Percentiles rank a stretch among this genome's conserved stretches.
Evolutionary conservation across 805 yeast genomes (phyloP).

Genomic region (Candida boleticola): DNA sequence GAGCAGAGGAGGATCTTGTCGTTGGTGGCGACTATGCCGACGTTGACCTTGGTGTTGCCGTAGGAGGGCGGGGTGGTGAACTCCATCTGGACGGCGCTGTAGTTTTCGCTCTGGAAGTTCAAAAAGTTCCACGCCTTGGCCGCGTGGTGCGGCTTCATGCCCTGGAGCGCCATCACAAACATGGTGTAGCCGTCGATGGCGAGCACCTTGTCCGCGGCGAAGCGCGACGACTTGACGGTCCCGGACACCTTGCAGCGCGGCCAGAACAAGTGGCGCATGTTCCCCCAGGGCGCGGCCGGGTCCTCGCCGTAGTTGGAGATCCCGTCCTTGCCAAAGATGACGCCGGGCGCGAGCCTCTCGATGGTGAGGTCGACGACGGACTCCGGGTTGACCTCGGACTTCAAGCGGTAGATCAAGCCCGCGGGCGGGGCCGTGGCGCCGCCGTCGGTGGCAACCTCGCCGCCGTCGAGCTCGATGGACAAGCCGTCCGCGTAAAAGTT

Average conservation of each 20-base stretch:
- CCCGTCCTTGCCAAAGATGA: constrained; percentile 89
- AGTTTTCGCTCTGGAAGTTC: constrained; percentile 75
- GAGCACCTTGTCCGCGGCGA: constrained; percentile 22
- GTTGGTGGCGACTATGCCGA: constrained; percentile 71
- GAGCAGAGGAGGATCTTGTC: constrained; percentile 64
- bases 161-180: constrained; percentile 96
- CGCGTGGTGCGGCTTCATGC: constrained; percentile 99
- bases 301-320: constrained; percentile 85
- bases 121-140: constrained; percentile 96
- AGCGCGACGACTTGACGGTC: constrained; percentile 42
- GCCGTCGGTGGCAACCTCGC: constrained; percentile 35
- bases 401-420: constrained; percentile 29
- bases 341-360: constrained; percentile 66
- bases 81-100: constrained; percentile 86
- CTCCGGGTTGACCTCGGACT: constrained; percentile 65
- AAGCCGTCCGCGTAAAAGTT: constrained; percentile 78
- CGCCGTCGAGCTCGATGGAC: constrained; percentile 60
- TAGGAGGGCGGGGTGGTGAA: constrained; percentile 92
- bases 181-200: constrained; percentile 54
- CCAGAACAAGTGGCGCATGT: constrained; percentile 96
- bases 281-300: constrained; percentile 86
- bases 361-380: constrained; percentile 69
- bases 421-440: not conserved
- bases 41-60: constrained; percentile 73
- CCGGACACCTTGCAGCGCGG: constrained; percentile 81